Evolutionary conservation across 345 rosid species (phyloP), one percentile per base, ranked within the genome.

Genomic region (Geranium rotundifolium): DNA sequence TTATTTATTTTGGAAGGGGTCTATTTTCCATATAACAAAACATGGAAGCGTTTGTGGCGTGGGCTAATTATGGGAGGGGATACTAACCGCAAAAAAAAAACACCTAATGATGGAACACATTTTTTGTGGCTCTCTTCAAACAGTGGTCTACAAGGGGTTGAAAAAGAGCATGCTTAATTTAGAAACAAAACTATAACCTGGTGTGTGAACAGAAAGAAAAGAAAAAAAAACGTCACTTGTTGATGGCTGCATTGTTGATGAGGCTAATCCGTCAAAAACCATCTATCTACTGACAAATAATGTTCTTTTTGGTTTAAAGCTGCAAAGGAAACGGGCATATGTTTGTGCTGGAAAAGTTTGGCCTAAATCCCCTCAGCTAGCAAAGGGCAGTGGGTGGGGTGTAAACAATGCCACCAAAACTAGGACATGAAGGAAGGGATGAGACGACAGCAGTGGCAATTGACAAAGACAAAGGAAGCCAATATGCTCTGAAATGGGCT

Each of bases 381-480:
- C 50, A 41, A 41, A 41, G 50, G 50, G 50, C 50, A 13, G 50
- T 41, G 50, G 50, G 50, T 41, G 50, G 50, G 50, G 1, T 41
- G 10, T 41, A 2, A 41, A 41, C 50, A 54, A 72, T 65, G 66
- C 54, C 54, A 0, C n/a, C n/a, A n/a, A 67, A 62, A 72, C 64
- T 65, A 3, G 58, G 10, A 31, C 65, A 34, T 63, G 80, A 66
- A 55, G 64, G 54, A 34, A 69, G 31, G 55, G 84, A 78, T 12
- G 77, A 57, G 13, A 66, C 2, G 18, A 63, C 85, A 19, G 85
- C 80, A 0, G 86, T 89, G 61, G 98, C 95, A 13, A 71, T 89
- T 2, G 90, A 89, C 73, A 85, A 65, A 68, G 95, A 91, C 69
- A 91, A 84, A 68, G 84, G 80, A 15, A 85, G 98, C 77, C 92